Conservation (phyloP, 805 yeast genomes). For the Komagataella populi region DNA sequence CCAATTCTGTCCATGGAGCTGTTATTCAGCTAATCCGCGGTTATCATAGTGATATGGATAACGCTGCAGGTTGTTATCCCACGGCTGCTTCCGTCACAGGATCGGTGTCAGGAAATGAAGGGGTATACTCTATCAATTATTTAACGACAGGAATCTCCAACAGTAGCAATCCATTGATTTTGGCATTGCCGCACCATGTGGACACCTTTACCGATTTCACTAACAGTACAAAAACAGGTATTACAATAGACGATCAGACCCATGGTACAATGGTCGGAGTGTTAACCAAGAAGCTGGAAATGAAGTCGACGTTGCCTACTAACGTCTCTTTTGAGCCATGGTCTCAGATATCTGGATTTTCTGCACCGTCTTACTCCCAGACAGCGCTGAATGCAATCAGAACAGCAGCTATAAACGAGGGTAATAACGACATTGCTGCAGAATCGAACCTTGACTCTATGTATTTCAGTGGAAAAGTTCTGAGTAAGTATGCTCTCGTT, state of each 20-base stretch:
- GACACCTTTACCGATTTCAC: slow-evolving; percentile 15
- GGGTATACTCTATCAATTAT: slow-evolving; percentile 30
- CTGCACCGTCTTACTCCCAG: slow-evolving; percentile 9
- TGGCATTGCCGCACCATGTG: slow-evolving; percentile 42
- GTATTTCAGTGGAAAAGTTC: slow-evolving; percentile 38
- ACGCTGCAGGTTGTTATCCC: slow-evolving; percentile 57
- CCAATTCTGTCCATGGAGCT: slow-evolving; percentile 30
- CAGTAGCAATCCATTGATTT: slow-evolving; percentile 30
- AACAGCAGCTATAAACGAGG: slow-evolving; percentile 23
- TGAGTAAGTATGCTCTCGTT: slow-evolving; percentile 45
- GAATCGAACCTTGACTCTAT: slow-evolving; percentile 28
- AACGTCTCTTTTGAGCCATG: slow-evolving; percentile 41
- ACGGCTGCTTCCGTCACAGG: slow-evolving; percentile 30
- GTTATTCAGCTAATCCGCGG: slow-evolving; percentile 49
- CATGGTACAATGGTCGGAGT: slow-evolving; percentile 37
- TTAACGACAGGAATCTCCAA: slow-evolving; percentile 34
- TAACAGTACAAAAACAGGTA: slow-evolving; percentile 21
- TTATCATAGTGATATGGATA: slow-evolving; percentile 32
- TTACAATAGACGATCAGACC: slow-evolving; percentile 29
- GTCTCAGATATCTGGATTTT: slow-evolving; percentile 28
- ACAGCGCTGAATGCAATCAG: slow-evolving; percentile 10
- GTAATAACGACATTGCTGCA: slow-evolving; percentile 26
- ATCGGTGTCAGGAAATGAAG: slow-evolving; percentile 11
- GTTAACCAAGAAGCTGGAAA: slow-evolving; percentile 22
- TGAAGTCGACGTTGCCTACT: slow-evolving; percentile 25